phyloP scores from a whole-genome alignment of 2,329 filamentous ascomycete genomes.

The Verticillium zaregamsianum region DNA sequence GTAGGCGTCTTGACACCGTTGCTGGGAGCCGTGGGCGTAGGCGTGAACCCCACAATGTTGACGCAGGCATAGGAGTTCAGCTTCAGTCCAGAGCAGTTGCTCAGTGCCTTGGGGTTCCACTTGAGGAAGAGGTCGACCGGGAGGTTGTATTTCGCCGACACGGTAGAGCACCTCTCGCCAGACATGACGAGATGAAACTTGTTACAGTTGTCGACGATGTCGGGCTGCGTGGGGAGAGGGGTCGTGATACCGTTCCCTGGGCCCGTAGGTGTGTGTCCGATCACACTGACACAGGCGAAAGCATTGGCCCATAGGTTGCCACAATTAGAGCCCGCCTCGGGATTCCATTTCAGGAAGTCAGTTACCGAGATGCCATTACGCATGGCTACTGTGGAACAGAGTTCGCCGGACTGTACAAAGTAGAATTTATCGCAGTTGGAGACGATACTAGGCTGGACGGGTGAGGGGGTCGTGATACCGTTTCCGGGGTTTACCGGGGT shows the following conservation, averaged over 20 bases:
- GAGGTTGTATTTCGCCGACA: constrained; percentile 8
- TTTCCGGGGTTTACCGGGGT: not conserved
- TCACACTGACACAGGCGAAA: too few relatives aligned
- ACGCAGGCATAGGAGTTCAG: constrained; percentile 4
- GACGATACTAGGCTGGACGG: too few relatives aligned
- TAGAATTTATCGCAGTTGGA: too few relatives aligned
- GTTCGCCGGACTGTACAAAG: too few relatives aligned
- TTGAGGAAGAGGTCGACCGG: constrained; percentile 10
- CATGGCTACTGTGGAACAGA: too few relatives aligned
- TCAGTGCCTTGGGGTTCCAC: constrained; percentile 12
- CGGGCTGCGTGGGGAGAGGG: constrained; percentile 11
- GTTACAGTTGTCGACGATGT: constrained; percentile 15
- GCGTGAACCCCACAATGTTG: not conserved
- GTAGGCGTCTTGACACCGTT: constrained; percentile 21
- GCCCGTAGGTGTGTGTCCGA: too few relatives aligned
- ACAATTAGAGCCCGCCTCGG: too few relatives aligned
- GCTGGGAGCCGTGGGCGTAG: constrained; percentile 6
- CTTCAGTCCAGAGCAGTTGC: constrained; percentile 6
- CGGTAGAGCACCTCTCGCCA: constrained; percentile 10
- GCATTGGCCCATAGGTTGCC: too few relatives aligned
- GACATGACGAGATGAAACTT: constrained; percentile 12
- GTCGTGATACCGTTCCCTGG: constrained; percentile 4
- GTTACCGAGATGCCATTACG: too few relatives aligned
- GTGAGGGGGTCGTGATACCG: too few relatives aligned
- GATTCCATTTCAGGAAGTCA: too few relatives aligned